Evolutionary conservation across 2,329 filamentous ascomycete species (phyloP), one percentile per base, ranked within the genome.

Genomic region (Colletotrichum lini): DNA sequence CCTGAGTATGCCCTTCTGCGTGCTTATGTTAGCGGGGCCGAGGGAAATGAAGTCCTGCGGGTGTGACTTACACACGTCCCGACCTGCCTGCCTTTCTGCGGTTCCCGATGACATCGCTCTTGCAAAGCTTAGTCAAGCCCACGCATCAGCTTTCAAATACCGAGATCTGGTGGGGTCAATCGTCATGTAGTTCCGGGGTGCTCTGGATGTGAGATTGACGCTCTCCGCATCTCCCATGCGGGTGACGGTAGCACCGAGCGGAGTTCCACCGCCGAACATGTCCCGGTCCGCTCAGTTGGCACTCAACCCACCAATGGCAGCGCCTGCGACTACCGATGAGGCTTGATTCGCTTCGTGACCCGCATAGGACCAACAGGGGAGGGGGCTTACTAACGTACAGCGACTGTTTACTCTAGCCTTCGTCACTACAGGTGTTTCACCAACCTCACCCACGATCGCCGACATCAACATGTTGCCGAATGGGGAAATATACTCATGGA

Each of bases 41-140:
- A 3, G 44, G 7, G 35, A 62, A 49, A 59, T 58, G 23, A 50
- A 45, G 1, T 53, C 3, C 40, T 57, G 65, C 59, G 6, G 10
- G 16, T 13, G 44, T 5, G 21, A 12, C 40, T 30, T 38, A 18
- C 9, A 4, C 45, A 15, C 18, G 23, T 50, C 16, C 21, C 15
- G 13, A 12, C 26, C n/a, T 15, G 38, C 40, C 13, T 21, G 18
- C 23, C 2, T 13, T 1, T 56, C 13, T n/a, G 18, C 9, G 47
- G 21, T 21, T 4, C 21, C 6, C 21, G 9, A 16, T 54, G 45
- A 44, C 68, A 52, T n/a, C 58, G 38, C 9, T n/a, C 21, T 23
- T 52, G 58, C 53, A 45, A 26, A 60, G 69, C 65, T 72, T 72
- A 69, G 65, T 72, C 65, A 68, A 71, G 47, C 53, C 69, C 69